phyloP scores from a whole-genome alignment of 2,329 filamentous ascomycete genomes.

The Penicillium aurantiogriseum region DNA sequence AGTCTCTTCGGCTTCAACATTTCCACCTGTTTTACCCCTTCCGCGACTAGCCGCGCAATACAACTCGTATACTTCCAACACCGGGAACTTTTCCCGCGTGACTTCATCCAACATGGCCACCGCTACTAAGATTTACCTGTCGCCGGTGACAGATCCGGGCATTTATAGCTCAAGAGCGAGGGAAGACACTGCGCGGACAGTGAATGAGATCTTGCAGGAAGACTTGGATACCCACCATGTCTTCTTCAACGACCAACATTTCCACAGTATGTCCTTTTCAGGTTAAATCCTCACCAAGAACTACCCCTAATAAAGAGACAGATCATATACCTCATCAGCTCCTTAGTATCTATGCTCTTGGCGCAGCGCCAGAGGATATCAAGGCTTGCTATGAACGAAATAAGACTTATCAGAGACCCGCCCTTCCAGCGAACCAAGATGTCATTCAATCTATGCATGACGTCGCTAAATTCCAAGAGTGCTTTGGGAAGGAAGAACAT shows the following conservation, averaged over 20 bases:
- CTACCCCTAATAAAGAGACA: constrained; percentile 18
- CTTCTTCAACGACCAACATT: constrained; percentile 73
- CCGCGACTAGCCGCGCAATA: constrained; percentile 2
- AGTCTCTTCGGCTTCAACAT: neutral
- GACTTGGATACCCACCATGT: constrained; percentile 74
- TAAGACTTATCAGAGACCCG: constrained; percentile 62
- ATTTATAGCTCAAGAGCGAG: constrained; percentile 50
- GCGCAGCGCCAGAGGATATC: constrained; percentile 61
- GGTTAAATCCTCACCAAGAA: neutral
- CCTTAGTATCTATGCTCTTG: constrained; percentile 72
- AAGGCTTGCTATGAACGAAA: constrained; percentile 65
- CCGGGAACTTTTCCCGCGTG: neutral
- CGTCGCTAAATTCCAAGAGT: constrained; percentile 55
- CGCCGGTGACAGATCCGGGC: constrained; percentile 42
- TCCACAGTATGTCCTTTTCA: constrained; percentile 56
- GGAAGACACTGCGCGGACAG: constrained; percentile 60
- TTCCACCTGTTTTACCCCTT: neutral
- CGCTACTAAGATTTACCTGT: constrained; percentile 48
- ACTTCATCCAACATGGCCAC: constrained; percentile 46
- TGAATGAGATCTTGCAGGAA: constrained; percentile 68
- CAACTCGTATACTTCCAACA: neutral
- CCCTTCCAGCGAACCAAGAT: constrained; percentile 47
- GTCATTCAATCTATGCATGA: constrained; percentile 58
- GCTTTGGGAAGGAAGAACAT: constrained; percentile 62
- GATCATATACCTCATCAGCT: constrained; percentile 79